phyloP scores from a whole-genome alignment of 2,329 filamentous ascomycete genomes.

The Aspergillus floridensis region DNA sequence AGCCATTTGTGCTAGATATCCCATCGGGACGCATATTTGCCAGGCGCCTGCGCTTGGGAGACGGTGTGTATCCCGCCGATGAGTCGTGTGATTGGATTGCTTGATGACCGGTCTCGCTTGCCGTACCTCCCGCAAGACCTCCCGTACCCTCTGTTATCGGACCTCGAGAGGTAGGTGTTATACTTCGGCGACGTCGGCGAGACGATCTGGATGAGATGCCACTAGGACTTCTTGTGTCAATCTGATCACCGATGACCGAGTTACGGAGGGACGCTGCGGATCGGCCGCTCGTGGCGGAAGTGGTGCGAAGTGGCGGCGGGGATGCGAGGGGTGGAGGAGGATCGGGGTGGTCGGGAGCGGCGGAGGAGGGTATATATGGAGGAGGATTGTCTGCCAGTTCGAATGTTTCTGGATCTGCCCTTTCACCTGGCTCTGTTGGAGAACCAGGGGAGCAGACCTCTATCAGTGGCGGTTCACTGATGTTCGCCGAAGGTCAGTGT shows the following conservation, averaged over 20 bases:
- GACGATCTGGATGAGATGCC: conserved; percentile 16
- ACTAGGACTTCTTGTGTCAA: conserved; percentile 12
- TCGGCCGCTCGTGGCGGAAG: conserved; percentile 24
- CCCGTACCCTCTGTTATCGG: conserved; percentile 19
- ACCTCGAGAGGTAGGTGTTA: conserved; percentile 27
- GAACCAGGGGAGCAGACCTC: conserved; percentile 47
- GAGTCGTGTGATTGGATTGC: conserved; percentile 25
- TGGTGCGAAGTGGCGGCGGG: conserved; percentile 39
- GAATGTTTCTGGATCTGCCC: conserved; percentile 51
- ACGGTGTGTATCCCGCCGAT: conserved; percentile 34
- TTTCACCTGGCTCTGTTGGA: conserved; percentile 42
- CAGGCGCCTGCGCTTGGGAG: conserved; percentile 59
- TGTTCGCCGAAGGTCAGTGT: conserved; percentile 23
- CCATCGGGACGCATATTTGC: conserved; percentile 64
- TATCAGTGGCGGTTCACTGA: conserved; percentile 31
- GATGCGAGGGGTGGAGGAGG: conserved; percentile 54
- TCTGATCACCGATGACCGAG: conserved; percentile 8
- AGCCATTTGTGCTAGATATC: conserved; percentile 56
- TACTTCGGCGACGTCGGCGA: conserved; percentile 34
- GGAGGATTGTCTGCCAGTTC: conserved; percentile 71
- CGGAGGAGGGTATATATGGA: conserved; percentile 56
- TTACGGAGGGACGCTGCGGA: conserved; percentile 22
- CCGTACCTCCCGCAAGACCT: conserved; percentile 24
- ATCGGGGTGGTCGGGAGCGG: conserved; percentile 66
- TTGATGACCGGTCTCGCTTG: conserved; percentile 27